Conservation (phyloP, 2,329 filamentous ascomycete genomes). For the Pseudogymnoascus sp. region DNA sequence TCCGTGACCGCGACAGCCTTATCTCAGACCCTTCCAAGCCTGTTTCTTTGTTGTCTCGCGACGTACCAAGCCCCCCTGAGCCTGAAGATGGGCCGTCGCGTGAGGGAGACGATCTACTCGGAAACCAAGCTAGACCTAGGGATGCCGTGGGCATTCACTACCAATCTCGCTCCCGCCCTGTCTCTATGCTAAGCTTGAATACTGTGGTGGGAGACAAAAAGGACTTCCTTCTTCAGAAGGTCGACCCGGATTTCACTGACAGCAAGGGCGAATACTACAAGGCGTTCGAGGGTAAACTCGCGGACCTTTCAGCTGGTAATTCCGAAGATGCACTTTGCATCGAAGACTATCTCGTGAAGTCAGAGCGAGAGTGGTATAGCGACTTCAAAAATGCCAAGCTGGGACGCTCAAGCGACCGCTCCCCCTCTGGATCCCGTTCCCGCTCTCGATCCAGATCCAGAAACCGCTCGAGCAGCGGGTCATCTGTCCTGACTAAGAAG, state of each 20-base stretch:
- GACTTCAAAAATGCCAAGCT: constrained; percentile 50
- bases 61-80: not conserved
- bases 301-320: constrained; percentile 43
- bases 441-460: constrained; percentile 1
- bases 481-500: constrained; percentile 1
- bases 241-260: constrained; percentile 60
- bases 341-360: constrained; percentile 54
- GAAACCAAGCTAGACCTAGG: not conserved
- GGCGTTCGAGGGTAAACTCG: constrained; percentile 48
- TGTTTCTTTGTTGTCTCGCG: not conserved
- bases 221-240: constrained; percentile 54
- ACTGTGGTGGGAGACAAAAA: constrained; percentile 51
- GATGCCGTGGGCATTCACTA: not conserved
- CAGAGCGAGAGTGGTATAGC: constrained; percentile 59
- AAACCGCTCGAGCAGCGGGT: not conserved
- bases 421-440: not conserved
- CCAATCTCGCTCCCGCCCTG: constrained; percentile 4
- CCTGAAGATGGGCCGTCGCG: not conserved
- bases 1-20: not conserved
- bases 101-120: not conserved
- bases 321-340: constrained; percentile 53
- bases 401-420: constrained; percentile 26
- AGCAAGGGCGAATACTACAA: constrained; percentile 52
- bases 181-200: constrained; percentile 44
- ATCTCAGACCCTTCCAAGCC: not conserved